Percentiles rank a stretch among this genome's conserved stretches.
Conservation (phyloP, 2,329 filamentous ascomycete genomes). For the Xylariaceae sp. region DNA sequence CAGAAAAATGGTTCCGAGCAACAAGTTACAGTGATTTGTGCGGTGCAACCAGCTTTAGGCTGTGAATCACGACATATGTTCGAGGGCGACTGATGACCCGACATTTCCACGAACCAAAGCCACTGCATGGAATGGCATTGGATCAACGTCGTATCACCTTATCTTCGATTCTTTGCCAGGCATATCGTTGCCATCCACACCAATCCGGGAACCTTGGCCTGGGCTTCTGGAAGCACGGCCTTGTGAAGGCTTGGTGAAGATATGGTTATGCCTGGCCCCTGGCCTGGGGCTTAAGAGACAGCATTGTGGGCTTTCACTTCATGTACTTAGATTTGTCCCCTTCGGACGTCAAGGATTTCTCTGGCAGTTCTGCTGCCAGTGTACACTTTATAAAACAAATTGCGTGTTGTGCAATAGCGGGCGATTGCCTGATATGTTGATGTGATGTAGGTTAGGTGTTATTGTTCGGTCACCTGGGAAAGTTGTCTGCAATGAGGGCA, state of each 20-base stretch:
- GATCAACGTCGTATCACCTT: constrained; percentile 12
- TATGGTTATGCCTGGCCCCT: constrained; percentile 18
- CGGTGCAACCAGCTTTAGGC: too few relatives aligned
- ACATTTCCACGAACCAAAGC: constrained; percentile 11
- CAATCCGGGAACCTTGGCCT: constrained; percentile 11
- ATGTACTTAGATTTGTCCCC: constrained; percentile 22
- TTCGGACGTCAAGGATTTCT: constrained; percentile 19
- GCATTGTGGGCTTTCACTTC: constrained; percentile 21
- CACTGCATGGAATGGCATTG: constrained; percentile 12
- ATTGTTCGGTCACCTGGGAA: too few relatives aligned
- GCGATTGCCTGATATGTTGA: background rate
- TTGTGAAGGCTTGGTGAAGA: constrained; percentile 1
- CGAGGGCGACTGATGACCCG: constrained; percentile 19
- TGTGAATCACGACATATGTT: too few relatives aligned
- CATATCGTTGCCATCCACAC: constrained; percentile 14
- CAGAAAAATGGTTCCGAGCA: constrained; percentile 4
- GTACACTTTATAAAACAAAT: constrained; percentile 1
- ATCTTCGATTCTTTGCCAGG: constrained; percentile 26
- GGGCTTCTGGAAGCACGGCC: constrained; percentile 12
- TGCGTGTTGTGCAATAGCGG: background rate
- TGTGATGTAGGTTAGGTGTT: too few relatives aligned
- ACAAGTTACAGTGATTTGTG: too few relatives aligned
- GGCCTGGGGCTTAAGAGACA: constrained; percentile 19
- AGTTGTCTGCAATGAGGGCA: too few relatives aligned
- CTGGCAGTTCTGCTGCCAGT: constrained; percentile 5